These are phyloP conservation scores for Komagataella pseudopastoris DNA, from an alignment of 805 yeast genomes.

Conservation along the genomic window DNA sequence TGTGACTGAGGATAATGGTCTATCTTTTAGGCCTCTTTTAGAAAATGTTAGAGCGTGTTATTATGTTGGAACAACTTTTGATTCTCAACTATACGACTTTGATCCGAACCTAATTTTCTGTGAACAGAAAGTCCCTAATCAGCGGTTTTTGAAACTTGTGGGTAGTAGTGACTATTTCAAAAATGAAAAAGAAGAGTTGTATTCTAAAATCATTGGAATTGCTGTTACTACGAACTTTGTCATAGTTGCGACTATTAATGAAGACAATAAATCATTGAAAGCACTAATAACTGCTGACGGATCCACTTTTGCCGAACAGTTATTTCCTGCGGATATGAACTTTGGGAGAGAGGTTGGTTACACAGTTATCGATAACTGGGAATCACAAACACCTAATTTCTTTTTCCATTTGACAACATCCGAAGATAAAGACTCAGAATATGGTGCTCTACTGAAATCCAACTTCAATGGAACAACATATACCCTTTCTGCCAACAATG, in stretches of 20 bases:
- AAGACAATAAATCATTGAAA: conserved; percentile 32
- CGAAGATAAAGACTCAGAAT: conserved; percentile 34
- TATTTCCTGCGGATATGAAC: conserved; percentile 55
- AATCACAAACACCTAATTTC: conserved; percentile 56
- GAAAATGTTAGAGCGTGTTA: conserved; percentile 48
- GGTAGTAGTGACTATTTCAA: conserved; percentile 43
- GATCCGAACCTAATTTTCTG: conserved; percentile 52
- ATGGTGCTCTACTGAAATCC: conserved; percentile 74
- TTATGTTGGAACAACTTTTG: conserved; percentile 46
- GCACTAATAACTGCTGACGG: conserved; percentile 80
- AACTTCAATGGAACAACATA: conserved; percentile 87
- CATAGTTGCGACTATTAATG: conserved; percentile 52
- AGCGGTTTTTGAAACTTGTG: conserved; percentile 12
- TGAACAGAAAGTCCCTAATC: conserved; percentile 25
- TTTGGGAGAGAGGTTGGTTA: conserved; percentile 56
- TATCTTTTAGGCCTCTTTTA: conserved; percentile 37
- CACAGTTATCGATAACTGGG: conserved; percentile 42
- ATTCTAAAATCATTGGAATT: conserved; percentile 56
- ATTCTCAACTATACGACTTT: conserved; percentile 10
- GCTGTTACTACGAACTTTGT: conserved; percentile 60
- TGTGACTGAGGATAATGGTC: conserved; percentile 57
- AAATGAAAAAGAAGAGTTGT: conserved; percentile 22
- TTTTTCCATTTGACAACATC: conserved; percentile 75
- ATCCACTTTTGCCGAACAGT: conserved; percentile 56
- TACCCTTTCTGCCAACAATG: conserved; percentile 51